Evolutionary conservation across 2,329 filamentous ascomycete genomes (phyloP), one percentile per base, ranked within the genome.

Genomic region (Cercospora sojina): DNA sequence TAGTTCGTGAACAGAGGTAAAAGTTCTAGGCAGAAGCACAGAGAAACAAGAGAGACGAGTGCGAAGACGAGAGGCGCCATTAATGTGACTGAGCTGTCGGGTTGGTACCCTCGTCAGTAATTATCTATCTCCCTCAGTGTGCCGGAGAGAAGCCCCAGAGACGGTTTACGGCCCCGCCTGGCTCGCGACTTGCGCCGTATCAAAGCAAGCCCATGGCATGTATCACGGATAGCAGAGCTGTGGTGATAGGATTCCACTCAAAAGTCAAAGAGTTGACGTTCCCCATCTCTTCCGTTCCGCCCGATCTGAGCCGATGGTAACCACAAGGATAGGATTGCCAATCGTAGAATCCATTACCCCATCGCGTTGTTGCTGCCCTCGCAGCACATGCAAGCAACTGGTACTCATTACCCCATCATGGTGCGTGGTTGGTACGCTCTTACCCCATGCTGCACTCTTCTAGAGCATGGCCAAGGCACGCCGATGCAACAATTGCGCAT

Each of bases 221-320:
- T 49, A 41, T 53, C 58, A 41, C 27, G 57, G 20, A 18, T 38
- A 16, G 56, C 55, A 59, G 25, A 9, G 25, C 16, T 53, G 57
- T 25, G 20, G 49, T 55, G 63, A 65, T 65, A 65, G 63, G 58
- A 47, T 65, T 47, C 43, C 63, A 60, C 43, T 13, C 31, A 43
- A 56, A 60, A 65, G 63, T 53, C 63, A 62, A 61, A 43, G 20
- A 65, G 51, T 55, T 65, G 57, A 65, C 55, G 47, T 61, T 59
- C 57, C 32, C 43, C 41, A 38, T 53, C 27, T 59, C 53, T 59
- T 64, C 62, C 62, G 62, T 38, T 55, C 55, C 62, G 56, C 62
- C 62, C 62, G 62, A 27, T 57, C 55, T 64, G 62, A 64, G 62
- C 62, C 62, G 62, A 64, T 38, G 51, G 53, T 64, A 64, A 57